Conservation (phyloP, 1,284 basidiomycete genomes). For the Ganoderma resinaceum region DNA sequence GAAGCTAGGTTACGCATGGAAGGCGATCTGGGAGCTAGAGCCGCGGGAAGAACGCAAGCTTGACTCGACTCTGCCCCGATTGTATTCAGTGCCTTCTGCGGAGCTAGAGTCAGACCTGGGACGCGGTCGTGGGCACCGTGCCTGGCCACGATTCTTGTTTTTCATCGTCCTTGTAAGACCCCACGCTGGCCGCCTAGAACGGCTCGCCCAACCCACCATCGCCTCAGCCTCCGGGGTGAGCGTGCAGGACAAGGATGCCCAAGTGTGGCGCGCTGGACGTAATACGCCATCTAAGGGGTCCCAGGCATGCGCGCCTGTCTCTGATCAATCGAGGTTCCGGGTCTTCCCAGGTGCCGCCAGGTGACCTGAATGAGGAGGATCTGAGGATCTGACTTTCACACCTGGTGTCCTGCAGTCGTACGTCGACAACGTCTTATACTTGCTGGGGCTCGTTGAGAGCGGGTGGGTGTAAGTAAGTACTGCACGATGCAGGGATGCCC, state of each 20-base stretch:
- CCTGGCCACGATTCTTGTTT: constrained; percentile 10
- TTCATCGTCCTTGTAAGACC: background rate
- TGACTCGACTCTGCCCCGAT: background rate
- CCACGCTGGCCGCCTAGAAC: constrained; percentile 5
- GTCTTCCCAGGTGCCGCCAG: background rate
- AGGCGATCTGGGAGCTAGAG: constrained; percentile 1
- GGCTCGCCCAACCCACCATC: background rate
- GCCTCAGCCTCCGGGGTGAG: background rate
- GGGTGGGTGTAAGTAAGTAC: too few relatives aligned
- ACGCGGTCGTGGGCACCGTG: constrained; percentile 17
- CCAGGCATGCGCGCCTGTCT: background rate
- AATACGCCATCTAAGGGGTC: background rate
- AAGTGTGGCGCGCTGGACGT: background rate
- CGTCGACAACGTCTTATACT: background rate
- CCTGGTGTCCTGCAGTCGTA: background rate
- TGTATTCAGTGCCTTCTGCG: background rate
- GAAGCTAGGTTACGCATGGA: constrained; percentile 22
- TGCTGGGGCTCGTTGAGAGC: background rate
- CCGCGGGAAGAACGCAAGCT: background rate
- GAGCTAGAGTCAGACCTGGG: constrained; percentile 13
- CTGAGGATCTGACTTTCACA: background rate
- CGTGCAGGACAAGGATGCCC: background rate
- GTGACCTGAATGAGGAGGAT: background rate
- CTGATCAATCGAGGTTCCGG: background rate
- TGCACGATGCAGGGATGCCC: background rate